Evolutionary conservation across 768 basidiomycete species (phyloP).

Genomic region (Clavaria fumosa): DNA sequence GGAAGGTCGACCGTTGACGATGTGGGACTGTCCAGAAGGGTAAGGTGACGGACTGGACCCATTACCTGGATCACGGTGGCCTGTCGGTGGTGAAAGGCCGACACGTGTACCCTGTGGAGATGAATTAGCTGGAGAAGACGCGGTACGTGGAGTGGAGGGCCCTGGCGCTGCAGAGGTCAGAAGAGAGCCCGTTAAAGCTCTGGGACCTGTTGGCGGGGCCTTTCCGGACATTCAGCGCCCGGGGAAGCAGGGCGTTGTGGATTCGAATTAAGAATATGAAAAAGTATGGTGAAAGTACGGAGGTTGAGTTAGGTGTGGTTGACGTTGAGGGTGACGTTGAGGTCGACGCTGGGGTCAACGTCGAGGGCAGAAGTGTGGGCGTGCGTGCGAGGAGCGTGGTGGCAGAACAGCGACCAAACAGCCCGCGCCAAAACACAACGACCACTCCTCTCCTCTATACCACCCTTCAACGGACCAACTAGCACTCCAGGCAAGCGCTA

Average conservation of each 20-base stretch:
- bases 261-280: too few relatives aligned
- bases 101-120: too few relatives aligned
- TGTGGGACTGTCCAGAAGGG: neutral
- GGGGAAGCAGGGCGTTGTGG: too few relatives aligned
- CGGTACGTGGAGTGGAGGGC: slow-evolving; percentile 13
- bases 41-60: neutral
- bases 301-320: slow-evolving; percentile 7
- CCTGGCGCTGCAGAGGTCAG: slow-evolving; percentile 9
- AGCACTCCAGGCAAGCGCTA: too few relatives aligned
- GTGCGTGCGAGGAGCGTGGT: neutral
- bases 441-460: neutral
- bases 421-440: neutral
- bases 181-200: slow-evolving; percentile 31
- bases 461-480: too few relatives aligned
- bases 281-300: neutral
- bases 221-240: slow-evolving; percentile 30
- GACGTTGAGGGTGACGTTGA: slow-evolving; percentile 17
- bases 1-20: too few relatives aligned
- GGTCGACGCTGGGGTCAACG: slow-evolving; percentile 24
- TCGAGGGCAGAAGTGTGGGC: slow-evolving; percentile 34
- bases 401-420: neutral
- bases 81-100: too few relatives aligned
- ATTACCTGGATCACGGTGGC: neutral
- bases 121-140: neutral
- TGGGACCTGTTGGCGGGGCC: slow-evolving; percentile 54